Evolutionary conservation across 805 yeast genomes (phyloP).

Genomic region (Middelhovenomyces tepae): DNA sequence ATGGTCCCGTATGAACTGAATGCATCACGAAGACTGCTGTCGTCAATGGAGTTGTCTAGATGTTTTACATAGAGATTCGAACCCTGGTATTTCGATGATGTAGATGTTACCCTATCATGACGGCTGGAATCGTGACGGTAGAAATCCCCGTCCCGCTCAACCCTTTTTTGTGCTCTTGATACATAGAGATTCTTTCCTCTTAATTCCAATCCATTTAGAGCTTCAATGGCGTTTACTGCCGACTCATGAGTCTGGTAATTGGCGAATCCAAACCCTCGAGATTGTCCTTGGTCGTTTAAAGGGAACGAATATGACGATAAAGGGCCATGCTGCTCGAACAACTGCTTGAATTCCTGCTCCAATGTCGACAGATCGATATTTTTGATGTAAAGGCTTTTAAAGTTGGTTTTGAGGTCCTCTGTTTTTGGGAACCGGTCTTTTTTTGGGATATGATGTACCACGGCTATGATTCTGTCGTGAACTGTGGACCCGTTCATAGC

Average conservation of each 20-base stretch:
- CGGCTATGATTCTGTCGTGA: constrained; percentile 29
- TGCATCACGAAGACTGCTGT: constrained; percentile 39
- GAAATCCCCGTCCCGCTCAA: constrained; percentile 22
- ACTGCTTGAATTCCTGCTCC: constrained; percentile 32
- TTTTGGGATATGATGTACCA: constrained; percentile 58
- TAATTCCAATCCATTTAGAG: constrained; percentile 37
- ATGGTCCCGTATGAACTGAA: constrained; percentile 44
- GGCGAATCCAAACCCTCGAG: constrained; percentile 52
- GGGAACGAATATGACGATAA: constrained; percentile 51
- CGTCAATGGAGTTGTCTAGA: constrained; percentile 46
- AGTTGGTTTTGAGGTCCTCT: constrained; percentile 38
- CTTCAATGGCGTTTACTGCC: constrained; percentile 39
- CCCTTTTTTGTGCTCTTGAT: constrained; percentile 39
- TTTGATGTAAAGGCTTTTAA: constrained; percentile 46
- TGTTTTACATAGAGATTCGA: constrained; percentile 67
- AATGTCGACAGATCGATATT: constrained; percentile 36
- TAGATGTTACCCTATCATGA: constrained; percentile 7
- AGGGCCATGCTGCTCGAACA: constrained; percentile 40
- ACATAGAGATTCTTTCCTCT: constrained; percentile 31
- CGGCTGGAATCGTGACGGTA: constrained; percentile 11
- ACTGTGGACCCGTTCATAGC: constrained; percentile 40
- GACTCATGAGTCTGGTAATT: constrained; percentile 35
- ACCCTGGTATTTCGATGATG: constrained; percentile 42
- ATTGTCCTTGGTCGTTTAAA: constrained; percentile 22
- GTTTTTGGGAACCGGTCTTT: constrained; percentile 47